Base-by-base conservation (phyloP, 192 early-diverging fungal genomes). In the Linnemannia exigua region DNA sequence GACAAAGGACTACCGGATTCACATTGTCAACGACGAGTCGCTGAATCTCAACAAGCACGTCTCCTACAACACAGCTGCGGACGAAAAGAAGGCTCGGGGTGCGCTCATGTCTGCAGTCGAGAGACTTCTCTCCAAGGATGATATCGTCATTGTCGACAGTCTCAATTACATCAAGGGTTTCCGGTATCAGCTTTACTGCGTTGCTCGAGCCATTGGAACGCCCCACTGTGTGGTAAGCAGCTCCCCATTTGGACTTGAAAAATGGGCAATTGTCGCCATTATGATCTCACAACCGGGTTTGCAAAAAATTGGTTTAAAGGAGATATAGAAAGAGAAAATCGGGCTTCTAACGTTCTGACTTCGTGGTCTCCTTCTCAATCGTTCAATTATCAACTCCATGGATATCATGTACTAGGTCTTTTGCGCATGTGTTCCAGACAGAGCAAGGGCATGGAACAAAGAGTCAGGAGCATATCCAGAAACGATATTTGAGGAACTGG, bases 81-180 rank as follows among this genome's bases (percentile, higher is more conserved):
- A 93, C n/a, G 99, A 99, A 88, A 99, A 99, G 87, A 95, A 94
- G 47, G 93, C 95, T 22, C 94, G 99, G 50, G 96, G 92, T 19
- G 89, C 93, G 5, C 87, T 99, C 51, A 84, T 99, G 75, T 99
- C 98, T 0, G 95, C 97, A 0, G 95, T 98, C 36, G 97, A 99
- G 84, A 88, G 99, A 46, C 82, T 93, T 2, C 86, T 99, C 44
- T 93, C 94, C 35, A 94, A 93, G 67, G 95, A 98, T n/a, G 89
- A 91, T 70, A 91, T 99, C 66, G 94, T 99, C 17, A 97, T 99
- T 67, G 96, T 92, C 11, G 99, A 99, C 80, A 90, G 91, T n/a
- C 84, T 98, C 81, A 99, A 99, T 88, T 99, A 99, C 89, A 99
- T 99, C 87, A 99, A 99, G 90, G 98, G 99, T 8, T 97, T 97